A percentile compares a stretch with the other conserved stretches of the same genome.
phyloP scores from a whole-genome alignment of 2,329 filamentous ascomycete species.

The Fusarium odoratissimum region DNA sequence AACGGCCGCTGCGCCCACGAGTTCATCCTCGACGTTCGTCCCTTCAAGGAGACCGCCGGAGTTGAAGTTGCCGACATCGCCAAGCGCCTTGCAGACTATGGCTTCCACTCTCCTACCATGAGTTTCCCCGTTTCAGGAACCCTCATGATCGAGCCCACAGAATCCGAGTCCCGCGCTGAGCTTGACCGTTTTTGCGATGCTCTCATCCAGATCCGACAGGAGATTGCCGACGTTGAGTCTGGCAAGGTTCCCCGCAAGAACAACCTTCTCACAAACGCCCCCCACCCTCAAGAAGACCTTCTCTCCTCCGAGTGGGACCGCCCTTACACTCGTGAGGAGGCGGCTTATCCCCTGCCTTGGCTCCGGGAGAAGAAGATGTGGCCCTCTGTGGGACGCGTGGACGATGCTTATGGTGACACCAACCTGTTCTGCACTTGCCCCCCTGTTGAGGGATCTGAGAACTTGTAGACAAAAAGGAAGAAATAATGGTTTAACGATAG shows the following conservation, averaged over 20 bases:
- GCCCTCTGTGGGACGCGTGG: constrained; percentile 86
- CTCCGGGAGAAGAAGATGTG: constrained; percentile 97
- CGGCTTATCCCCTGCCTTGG: constrained; percentile 86
- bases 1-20: constrained; percentile 95
- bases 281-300: constrained; percentile 86
- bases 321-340: constrained; percentile 82
- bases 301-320: constrained; percentile 78
- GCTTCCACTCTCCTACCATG: constrained; percentile 98
- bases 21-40: constrained; percentile 91
- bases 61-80: constrained; percentile 94
- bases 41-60: constrained; percentile 84
- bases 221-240: constrained; percentile 87
- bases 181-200: constrained; percentile 94
- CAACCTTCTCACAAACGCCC: constrained; percentile 90
- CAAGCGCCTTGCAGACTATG: constrained; percentile 96
- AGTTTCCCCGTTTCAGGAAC: constrained; percentile 95
- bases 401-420: constrained; percentile 90
- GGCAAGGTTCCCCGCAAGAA: constrained; percentile 78
- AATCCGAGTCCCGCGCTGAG: constrained; percentile 91
- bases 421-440: constrained; percentile 97
- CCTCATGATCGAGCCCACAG: constrained; percentile 97
- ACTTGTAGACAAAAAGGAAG: constrained; percentile 29
- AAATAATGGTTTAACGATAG: constrained; percentile 26
- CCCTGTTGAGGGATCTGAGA: constrained; percentile 74
- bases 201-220: constrained; percentile 83